These are phyloP conservation scores for Micromonas pusilla DNA, from an alignment of 139 green algal genomes.

Conservation along the genomic window DNA sequence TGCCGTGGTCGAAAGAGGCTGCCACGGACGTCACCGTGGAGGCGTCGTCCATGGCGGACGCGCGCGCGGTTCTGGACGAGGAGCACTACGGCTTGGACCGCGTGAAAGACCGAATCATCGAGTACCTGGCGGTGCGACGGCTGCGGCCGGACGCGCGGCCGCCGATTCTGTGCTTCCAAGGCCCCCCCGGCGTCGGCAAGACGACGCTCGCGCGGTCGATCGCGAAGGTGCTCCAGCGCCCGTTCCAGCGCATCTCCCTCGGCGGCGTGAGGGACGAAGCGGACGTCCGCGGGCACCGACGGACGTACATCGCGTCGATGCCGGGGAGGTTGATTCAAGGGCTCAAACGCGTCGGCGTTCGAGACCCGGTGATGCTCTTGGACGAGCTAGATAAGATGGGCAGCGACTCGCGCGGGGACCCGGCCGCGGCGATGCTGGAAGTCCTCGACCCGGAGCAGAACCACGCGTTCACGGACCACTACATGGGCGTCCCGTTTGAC, in stretches of 20 bases:
- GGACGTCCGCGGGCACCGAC: constrained; percentile 48
- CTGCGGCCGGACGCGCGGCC: constrained; percentile 30
- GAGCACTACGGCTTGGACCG: constrained; percentile 64
- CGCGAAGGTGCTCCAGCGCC: constrained; percentile 34
- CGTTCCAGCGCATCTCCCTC: constrained; percentile 39
- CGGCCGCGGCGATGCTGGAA: constrained; percentile 42
- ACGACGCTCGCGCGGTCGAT: constrained; percentile 43
- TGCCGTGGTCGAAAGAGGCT: constrained; percentile 50
- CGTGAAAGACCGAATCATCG: constrained; percentile 52
- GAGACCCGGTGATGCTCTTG: constrained; percentile 49
- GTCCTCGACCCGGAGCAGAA: constrained; percentile 59
- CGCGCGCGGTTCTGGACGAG: constrained; percentile 77
- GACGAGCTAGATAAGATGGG: constrained; percentile 53
- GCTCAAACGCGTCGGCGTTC: constrained; percentile 40
- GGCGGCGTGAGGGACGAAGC: constrained; percentile 48
- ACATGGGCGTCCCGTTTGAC: constrained; percentile 46
- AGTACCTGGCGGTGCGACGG: constrained; percentile 64
- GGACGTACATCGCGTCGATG: constrained; percentile 53
- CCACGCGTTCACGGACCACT: constrained; percentile 40
- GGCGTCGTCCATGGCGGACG: constrained; percentile 33
- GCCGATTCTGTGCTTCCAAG: constrained; percentile 49
- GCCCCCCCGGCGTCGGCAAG: constrained; percentile 49
- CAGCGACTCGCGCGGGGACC: constrained; percentile 40
- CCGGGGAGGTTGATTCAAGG: constrained; percentile 44
- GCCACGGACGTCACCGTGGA: not conserved